Evolutionary conservation across 2,329 filamentous ascomycete species (phyloP).

Genomic region (Colletotrichum viniferum): DNA sequence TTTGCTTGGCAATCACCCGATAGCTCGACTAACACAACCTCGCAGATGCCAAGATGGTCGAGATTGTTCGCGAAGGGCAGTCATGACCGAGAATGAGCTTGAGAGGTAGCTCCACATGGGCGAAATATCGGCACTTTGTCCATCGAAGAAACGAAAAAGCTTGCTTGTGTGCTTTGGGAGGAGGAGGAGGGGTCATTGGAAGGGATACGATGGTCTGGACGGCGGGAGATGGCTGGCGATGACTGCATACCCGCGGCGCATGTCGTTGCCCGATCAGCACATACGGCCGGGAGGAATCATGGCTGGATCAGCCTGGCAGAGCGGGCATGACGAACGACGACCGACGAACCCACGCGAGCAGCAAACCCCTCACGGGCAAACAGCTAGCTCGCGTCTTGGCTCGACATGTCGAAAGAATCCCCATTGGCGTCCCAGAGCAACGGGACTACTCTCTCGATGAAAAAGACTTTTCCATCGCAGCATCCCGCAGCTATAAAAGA

Average conservation of each 20-base stretch:
- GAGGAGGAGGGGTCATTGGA: neutral
- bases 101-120: neutral
- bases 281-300: neutral
- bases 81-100: constrained; percentile 2
- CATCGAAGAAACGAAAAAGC: constrained; percentile 4
- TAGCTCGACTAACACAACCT: neutral
- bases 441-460: neutral
- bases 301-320: neutral
- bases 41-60: neutral
- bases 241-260: neutral
- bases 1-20: constrained; percentile 13
- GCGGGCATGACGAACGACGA: neutral
- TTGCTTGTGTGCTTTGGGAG: neutral
- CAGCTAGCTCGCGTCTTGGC: constrained; percentile 4
- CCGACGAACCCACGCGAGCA: neutral
- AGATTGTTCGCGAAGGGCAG: neutral
- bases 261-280: neutral
- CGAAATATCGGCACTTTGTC: neutral
- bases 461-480: neutral
- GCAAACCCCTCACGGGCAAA: neutral
- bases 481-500: constrained; percentile 17
- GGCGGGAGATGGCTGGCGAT: neutral
- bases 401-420: neutral
- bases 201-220: neutral
- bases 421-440: neutral